Conservation (phyloP, 2,329 filamentous ascomycete species). For the Dendryphion nanum region DNA sequence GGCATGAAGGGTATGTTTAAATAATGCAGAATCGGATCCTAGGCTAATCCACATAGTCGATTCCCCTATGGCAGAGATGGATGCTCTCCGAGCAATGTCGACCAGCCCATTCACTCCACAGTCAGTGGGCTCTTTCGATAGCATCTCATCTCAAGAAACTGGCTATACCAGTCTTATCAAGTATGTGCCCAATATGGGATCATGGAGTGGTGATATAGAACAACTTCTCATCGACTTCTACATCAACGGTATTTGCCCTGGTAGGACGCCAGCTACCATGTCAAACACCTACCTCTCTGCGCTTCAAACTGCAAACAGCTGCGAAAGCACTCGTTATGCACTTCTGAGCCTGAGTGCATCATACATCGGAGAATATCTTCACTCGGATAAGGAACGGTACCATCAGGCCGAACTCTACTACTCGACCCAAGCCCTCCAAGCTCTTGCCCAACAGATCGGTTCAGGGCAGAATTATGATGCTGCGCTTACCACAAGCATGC, state of each 20-base stretch:
- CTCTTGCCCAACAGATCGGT: constrained; percentile 26
- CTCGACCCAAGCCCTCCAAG: constrained; percentile 29
- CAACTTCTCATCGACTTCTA: constrained; percentile 31
- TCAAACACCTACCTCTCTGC: constrained; percentile 28
- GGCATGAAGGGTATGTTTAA: constrained; percentile 24
- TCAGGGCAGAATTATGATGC: constrained; percentile 27
- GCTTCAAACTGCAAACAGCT: constrained; percentile 21
- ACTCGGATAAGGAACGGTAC: constrained; percentile 25
- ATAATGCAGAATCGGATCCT: not conserved
- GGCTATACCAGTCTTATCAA: constrained; percentile 27
- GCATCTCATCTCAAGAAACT: constrained; percentile 21
- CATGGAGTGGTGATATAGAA: constrained; percentile 25
- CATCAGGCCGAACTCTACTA: constrained; percentile 34
- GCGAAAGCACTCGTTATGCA: constrained; percentile 29
- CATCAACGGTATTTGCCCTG: constrained; percentile 30
- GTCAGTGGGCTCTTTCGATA: constrained; percentile 25
- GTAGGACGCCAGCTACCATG: constrained; percentile 23
- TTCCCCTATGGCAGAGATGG: constrained; percentile 24
- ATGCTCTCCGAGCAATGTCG: constrained; percentile 19
- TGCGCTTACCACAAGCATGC: constrained; percentile 32
- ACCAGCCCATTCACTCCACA: constrained; percentile 25
- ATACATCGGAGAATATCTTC: constrained; percentile 30
- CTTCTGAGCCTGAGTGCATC: constrained; percentile 32
- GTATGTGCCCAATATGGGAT: constrained; percentile 20
- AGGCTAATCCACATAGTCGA: constrained; percentile 22